These are phyloP conservation scores for Fermentozyma sake DNA, from an alignment of 1,139 yeast genomes.

Conservation along the genomic window DNA sequence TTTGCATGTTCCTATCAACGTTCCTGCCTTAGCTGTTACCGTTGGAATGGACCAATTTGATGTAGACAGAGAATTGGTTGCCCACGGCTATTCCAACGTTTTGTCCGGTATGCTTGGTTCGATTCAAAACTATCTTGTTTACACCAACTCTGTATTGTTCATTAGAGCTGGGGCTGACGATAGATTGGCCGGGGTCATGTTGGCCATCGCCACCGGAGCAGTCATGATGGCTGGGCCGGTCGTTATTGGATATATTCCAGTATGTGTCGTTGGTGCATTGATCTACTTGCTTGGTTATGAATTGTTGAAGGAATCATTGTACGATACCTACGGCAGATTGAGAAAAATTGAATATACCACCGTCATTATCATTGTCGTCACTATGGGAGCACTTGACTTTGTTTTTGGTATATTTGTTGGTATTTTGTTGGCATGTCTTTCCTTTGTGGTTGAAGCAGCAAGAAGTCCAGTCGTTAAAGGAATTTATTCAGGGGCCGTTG, in stretches of 20 bases:
- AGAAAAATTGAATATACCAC: slow-evolving; percentile 78
- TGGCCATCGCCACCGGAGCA: slow-evolving; percentile 74
- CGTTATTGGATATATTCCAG: slow-evolving; percentile 90
- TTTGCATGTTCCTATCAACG: slow-evolving; percentile 93
- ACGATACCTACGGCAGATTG: slow-evolving; percentile 79
- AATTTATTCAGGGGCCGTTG: slow-evolving; percentile 81
- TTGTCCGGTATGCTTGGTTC: slow-evolving; percentile 82
- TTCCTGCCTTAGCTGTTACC: slow-evolving; percentile 93
- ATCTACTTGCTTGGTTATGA: slow-evolving; percentile 90
- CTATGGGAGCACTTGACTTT: slow-evolving; percentile 95
- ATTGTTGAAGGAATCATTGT: slow-evolving; percentile 75
- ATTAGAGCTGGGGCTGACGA: slow-evolving; percentile 94
- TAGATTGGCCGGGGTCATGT: slow-evolving; percentile 77
- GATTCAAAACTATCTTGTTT: slow-evolving; percentile 89
- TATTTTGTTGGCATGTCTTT: slow-evolving; percentile 82
- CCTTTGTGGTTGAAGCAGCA: slow-evolving; percentile 89
- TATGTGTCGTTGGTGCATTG: slow-evolving; percentile 90
- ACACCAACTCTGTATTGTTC: slow-evolving; percentile 87
- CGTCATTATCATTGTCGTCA: slow-evolving; percentile 74
- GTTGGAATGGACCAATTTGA: slow-evolving; percentile 82
- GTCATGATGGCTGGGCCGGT: slow-evolving; percentile 89
- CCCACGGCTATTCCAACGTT: slow-evolving; percentile 92
- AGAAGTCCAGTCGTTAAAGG: slow-evolving; percentile 78
- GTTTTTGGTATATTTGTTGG: slow-evolving; percentile 92
- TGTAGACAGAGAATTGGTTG: slow-evolving; percentile 87